These are phyloP conservation scores for Blastobotrys peoriensis DNA, from an alignment of 805 yeast genomes.

Conservation along the genomic window DNA sequence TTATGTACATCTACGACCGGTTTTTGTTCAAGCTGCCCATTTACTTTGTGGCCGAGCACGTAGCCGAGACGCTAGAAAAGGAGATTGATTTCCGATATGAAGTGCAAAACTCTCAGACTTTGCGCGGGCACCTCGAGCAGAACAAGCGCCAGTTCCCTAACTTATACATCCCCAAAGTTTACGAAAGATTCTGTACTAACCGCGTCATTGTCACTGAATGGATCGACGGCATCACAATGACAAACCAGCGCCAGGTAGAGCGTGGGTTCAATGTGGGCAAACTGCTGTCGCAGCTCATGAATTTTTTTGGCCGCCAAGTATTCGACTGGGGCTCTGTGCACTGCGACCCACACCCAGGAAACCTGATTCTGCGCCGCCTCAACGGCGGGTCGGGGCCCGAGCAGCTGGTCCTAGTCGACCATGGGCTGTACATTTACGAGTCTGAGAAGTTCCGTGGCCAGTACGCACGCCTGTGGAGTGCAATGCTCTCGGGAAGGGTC, in stretches of 20 bases:
- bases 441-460: conserved; percentile 45
- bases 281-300: conserved; percentile 47
- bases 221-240: conserved; percentile 64
- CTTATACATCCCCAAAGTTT: conserved; percentile 53
- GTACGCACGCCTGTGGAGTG: conserved; percentile 60
- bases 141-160: conserved; percentile 33
- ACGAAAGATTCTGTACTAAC: conserved; percentile 39
- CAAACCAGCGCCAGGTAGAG: conserved; percentile 39
- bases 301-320: conserved; percentile 50
- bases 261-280: conserved; percentile 33
- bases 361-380: conserved; percentile 47
- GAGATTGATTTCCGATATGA: conserved; percentile 63
- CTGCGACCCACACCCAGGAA: conserved; percentile 81
- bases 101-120: conserved; percentile 42
- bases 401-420: conserved; percentile 63
- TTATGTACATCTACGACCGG: conserved; percentile 46
- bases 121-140: conserved; percentile 33
- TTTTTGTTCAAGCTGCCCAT: conserved; percentile 60
- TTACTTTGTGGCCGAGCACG: conserved; percentile 47
- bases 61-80: conserved; percentile 48
- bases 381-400: conserved; percentile 14
- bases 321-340: conserved; percentile 65
- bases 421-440: conserved; percentile 61
- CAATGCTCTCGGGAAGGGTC: conserved; percentile 48
- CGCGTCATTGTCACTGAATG: conserved; percentile 64